Evolutionary conservation across 176 grass and related monocot genomes (phyloP), one percentile per base, ranked within the genome.

Genomic region (Poa pratensis): DNA sequence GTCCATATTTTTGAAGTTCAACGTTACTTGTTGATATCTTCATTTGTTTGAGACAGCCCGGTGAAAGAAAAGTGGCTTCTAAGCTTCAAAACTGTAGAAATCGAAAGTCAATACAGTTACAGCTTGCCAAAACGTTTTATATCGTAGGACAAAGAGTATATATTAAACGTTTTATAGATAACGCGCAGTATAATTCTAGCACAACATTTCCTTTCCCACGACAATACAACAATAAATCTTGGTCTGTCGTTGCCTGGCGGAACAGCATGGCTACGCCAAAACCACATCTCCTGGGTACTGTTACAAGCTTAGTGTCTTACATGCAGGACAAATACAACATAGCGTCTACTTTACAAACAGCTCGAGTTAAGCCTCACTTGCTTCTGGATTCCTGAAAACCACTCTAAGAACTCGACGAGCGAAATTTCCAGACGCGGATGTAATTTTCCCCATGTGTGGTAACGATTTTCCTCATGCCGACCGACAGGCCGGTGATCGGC

Each of bases 381-480:
- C 35, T 60, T 63, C 24, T 75, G 24, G 16, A 62, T 32, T 18
- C 4, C 3, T 24, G 43, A 26, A 23, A 7, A 4, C 20, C 1
- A 1, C 24, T 52, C 27, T 43, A 76, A 66, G 7, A 62, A 39
- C 32, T 60, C 65, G 79, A 46, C 0, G 23, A 46, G 23, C 27
- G 63, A 69, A 98, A 95, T 90, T 85, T 98, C 93, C 90, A 98
- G 7, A 92, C 20, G 20, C 91, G 79, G 59, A 98, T 85, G 78
- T 87, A 95, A 43, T 95, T 95, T 17, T 92, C 89, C 2, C 87
- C 92, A 76, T 98, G 96, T 0, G 93, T 92, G 14, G 96, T 95
- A 34, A 94, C 93, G 18, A 98, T 85, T 66, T 98, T 98, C 78
- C 84, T 98, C 96, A 98, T 92, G 43, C 93, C 96, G 12, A 95